Evolutionary conservation across 495 filamentous ascomycete species (phyloP), one percentile per base, ranked within the genome.

Genomic region (Annulohypoxylon moriforme): DNA sequence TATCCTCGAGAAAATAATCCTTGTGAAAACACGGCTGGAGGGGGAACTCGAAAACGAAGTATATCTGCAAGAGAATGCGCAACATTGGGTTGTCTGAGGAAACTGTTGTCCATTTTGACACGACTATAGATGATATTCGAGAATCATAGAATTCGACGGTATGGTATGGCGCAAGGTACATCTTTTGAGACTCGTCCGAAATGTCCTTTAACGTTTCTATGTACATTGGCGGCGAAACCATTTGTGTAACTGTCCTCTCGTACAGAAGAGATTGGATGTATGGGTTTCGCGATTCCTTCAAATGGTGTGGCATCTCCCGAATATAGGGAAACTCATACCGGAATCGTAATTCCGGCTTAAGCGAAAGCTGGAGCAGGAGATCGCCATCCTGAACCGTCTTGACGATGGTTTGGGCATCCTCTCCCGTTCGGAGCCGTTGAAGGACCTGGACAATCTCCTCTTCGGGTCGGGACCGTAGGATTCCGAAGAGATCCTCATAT

Each of bases 311-410:
- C 79, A 83, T 83, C 36, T 79, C 69, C 11, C 71, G 55, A 9
- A 73, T 62, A 53, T 80, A 79, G 22, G 81, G 81, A 47, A 83
- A 83, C 50, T 81, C 79, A 53, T 80, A 83, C 20, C 78, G 80
- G 50, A 71, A 80, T 18, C 78, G 69, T 50, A 76, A 56, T 36
- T 83, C 79, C 3, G 81, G 80, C 4, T 69, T 68, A 16, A 78
- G 22, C 3, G 78, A 69, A 14, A 81, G 67, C 55, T 83, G 78
- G 1, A 81, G 68, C 6, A 81, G 75, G n/a, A 79, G 57, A 47
- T 81, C 76, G 18, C 81, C 80, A 18, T 80, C 73, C 31, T 76
- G 74, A 64, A 82, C 75, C 7, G 78, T 69, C 11, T 74, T 75
- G 18, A 82, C 58, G 22, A 83, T 75, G 0, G 73, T 40, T 40